phyloP scores from a whole-genome alignment of 1,284 basidiomycete genomes.

The Blastosporella zonata region DNA sequence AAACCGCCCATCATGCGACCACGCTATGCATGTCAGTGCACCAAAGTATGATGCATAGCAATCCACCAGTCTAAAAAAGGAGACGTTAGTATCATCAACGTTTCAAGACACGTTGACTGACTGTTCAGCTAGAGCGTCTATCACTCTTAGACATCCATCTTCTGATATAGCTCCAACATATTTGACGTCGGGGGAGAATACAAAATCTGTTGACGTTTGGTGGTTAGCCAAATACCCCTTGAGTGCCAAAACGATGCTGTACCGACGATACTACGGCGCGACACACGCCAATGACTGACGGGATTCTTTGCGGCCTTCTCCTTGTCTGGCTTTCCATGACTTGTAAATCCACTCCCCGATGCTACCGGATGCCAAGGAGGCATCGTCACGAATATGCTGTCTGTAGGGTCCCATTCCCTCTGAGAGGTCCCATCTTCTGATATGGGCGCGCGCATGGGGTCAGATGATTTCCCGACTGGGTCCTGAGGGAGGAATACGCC shows the following conservation, averaged over 20 bases:
- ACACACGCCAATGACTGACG: conserved; percentile 81
- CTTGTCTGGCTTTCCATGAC: conserved; percentile 49
- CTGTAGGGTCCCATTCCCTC: conserved; percentile 69
- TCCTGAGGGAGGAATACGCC: conserved; percentile 64
- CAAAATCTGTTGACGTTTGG: conserved; percentile 64
- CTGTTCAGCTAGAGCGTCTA: conserved; percentile 85
- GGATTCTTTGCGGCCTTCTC: conserved; percentile 78
- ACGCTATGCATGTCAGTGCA: conserved; percentile 82
- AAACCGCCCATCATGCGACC: conserved; percentile 95
- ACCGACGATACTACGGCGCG: conserved; percentile 73
- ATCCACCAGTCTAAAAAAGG: conserved; percentile 66
- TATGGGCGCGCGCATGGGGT: conserved; percentile 17
- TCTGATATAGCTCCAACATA: conserved; percentile 85
- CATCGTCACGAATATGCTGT: conserved; percentile 76
- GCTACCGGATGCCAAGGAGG: conserved; percentile 77
- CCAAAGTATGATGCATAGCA: conserved; percentile 94
- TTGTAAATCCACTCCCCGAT: conserved; percentile 29
- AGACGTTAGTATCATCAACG: conserved; percentile 9
- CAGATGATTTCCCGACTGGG: conserved; percentile 33
- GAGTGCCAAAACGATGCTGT: conserved; percentile 9
- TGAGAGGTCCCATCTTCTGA: conserved; percentile 27
- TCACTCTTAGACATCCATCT: conserved; percentile 84
- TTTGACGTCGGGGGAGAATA: conserved; percentile 87
- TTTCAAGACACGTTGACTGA: conserved; percentile 37
- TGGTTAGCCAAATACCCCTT: conserved; percentile 6